A percentile compares a stretch with the other conserved stretches of the same genome.
Conservation (phyloP, 73 alveolate genomes). For the Paramecium caudatum region DNA sequence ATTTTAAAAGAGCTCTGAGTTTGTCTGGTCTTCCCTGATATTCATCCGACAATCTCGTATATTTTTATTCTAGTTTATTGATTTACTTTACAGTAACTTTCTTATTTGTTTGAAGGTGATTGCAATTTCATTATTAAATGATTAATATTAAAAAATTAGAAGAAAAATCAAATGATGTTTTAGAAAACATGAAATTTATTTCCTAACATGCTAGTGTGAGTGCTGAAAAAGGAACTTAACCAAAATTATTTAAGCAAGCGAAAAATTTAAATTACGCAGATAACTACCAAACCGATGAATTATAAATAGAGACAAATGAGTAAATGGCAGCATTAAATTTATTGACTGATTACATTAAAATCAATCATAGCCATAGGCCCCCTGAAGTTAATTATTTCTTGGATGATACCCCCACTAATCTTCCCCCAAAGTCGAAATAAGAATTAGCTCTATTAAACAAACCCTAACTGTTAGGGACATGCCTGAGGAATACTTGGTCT, state of each 20-base stretch:
- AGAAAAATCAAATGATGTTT: constrained; percentile 9
- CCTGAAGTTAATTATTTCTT: constrained; percentile 20
- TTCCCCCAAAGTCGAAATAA: background rate
- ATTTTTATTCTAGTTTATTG: background rate
- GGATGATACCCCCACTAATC: constrained; percentile 14
- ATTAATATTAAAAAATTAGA: background rate
- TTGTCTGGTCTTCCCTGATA: background rate
- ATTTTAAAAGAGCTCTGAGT: constrained; percentile 37
- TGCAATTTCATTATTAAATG: background rate
- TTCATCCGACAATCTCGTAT: background rate
- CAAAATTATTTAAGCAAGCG: background rate
- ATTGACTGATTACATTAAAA: constrained; percentile 2
- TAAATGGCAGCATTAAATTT: background rate
- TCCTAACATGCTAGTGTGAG: background rate
- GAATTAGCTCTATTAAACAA: background rate
- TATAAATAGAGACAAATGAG: background rate
- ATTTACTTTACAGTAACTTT: background rate
- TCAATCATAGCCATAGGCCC: background rate
- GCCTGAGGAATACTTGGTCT: constrained; percentile 37
- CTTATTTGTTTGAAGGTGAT: background rate
- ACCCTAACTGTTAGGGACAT: background rate
- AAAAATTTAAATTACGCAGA: background rate
- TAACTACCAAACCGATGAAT: background rate
- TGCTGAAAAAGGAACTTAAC: background rate
- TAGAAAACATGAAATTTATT: constrained; percentile 25